These are phyloP conservation scores for Aspergillus cejpii DNA, from an alignment of 2,329 filamentous ascomycete genomes.

Conservation along the genomic window DNA sequence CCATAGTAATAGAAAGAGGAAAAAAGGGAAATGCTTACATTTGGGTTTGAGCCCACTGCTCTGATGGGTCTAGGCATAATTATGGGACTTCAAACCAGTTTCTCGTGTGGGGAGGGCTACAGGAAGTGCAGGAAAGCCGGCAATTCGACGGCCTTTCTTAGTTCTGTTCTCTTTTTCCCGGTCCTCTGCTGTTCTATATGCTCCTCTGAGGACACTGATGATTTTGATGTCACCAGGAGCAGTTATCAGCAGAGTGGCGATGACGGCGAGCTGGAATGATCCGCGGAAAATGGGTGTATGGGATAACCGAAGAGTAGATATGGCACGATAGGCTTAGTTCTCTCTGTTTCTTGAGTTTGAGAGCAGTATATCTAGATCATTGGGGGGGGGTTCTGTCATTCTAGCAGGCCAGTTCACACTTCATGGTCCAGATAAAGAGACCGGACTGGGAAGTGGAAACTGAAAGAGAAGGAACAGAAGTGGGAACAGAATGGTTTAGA, in stretches of 20 bases:
- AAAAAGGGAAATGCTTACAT: slow-evolving; percentile 5
- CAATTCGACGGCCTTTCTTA: background rate
- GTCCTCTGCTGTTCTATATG: background rate
- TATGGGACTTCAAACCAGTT: background rate
- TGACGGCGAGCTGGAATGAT: background rate
- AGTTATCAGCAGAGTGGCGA: background rate
- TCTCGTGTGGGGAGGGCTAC: slow-evolving; percentile 9
- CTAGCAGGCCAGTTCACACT: background rate
- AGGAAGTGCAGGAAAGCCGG: background rate
- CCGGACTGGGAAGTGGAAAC: background rate
- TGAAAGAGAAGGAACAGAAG: background rate
- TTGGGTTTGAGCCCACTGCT: background rate
- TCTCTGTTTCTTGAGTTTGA: background rate
- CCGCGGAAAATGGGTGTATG: background rate
- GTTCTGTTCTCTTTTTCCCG: background rate
- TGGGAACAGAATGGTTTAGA: background rate
- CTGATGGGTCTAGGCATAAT: slow-evolving; percentile 8
- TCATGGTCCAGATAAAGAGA: background rate
- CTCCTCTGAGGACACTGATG: background rate
- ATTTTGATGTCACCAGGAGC: background rate
- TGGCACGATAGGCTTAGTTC: background rate
- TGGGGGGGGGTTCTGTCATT: background rate
- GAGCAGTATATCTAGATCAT: background rate
- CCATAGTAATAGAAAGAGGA: background rate
- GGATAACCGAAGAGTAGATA: background rate